Conservation (phyloP, 805 yeast species). For the Sugiyamaella smithiae region DNA sequence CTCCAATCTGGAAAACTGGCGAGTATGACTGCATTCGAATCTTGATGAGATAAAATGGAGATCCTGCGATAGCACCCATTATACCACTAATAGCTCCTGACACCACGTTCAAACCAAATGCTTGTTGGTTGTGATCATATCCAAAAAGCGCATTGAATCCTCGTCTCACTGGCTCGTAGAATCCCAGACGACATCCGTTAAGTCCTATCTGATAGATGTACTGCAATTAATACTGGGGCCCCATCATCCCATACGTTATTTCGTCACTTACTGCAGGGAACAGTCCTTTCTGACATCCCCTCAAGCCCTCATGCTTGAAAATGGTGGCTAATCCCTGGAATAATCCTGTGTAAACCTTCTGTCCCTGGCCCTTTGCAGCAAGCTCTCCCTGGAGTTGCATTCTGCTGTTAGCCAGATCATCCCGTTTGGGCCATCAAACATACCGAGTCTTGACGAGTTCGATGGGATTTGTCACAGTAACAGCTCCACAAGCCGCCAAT, state of each 20-base stretch:
- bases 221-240: neutral
- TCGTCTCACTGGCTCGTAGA: constrained; percentile 84
- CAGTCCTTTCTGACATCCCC: constrained; percentile 87
- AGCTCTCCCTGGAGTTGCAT: constrained; percentile 97
- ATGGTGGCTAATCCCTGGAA: constrained; percentile 77
- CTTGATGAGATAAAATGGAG: constrained; percentile 88
- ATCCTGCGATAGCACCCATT: constrained; percentile 84
- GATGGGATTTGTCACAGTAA: constrained; percentile 92
- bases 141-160: constrained; percentile 52
- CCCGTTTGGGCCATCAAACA: neutral
- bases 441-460: constrained; percentile 79
- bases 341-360: constrained; percentile 73
- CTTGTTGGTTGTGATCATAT: constrained; percentile 48
- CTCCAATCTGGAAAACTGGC: constrained; percentile 66
- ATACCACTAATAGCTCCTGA: constrained; percentile 85
- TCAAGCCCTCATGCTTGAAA: constrained; percentile 74
- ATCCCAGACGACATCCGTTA: constrained; percentile 91
- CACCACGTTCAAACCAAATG: constrained; percentile 60
- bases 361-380: constrained; percentile 45
- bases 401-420: constrained; percentile 36
- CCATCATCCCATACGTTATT: too few species aligned
- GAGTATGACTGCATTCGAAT: constrained; percentile 97
- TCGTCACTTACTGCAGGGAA: constrained; percentile 56
- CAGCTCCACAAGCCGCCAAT: constrained; percentile 95
- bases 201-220: constrained; percentile 86